Evolutionary conservation across 2,329 filamentous ascomycete species (phyloP), one percentile per base, ranked within the genome.

Genomic region (Epichloe hybrida): DNA sequence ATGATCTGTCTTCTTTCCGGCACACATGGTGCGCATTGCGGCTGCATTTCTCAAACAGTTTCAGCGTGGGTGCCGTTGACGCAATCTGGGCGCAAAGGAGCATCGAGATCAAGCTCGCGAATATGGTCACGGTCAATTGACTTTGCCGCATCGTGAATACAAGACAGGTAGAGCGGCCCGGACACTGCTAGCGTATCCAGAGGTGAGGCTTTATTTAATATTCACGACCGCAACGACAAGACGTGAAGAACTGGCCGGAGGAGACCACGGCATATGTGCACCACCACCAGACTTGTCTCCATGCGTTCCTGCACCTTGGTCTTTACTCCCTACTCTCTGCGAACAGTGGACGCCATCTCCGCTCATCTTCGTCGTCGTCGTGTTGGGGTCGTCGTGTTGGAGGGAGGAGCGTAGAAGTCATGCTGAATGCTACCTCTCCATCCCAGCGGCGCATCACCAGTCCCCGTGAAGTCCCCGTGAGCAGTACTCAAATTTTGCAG

Each of bases 1-100:
- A 54, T 5, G 53, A 51, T 23, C 48, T 21, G 36, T 54, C 51
- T 12, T 48, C 41, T 15, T 44, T 49, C 8, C 39, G 45, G 49
- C 53, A 54, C 17, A 27, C 38, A n/a, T 45, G 17, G 15, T 47
- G 42, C 12, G 47, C 34, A 20, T 20, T 17, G 9, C 42, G 37
- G 23, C 21, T 38, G 43, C 51, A 50, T 13, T 39, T 47, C 5
- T 42, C 41, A 21, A 40, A 36, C 1, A 23, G 34, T 8, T 37
- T 23, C 37, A 20, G 47, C 5, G 47, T 15, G 11, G 50, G 47
- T 17, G 47, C 21, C 20, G 51, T 37, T 9, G 38, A 43, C 31
- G 51, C 35, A 15, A 31, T 21, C 31, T 34, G 47, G 12, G 43
- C 4, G 8, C 20, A 47, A n/a, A 47, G 35, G 7, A 50, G 12